Evolutionary conservation across 1,284 basidiomycete species (phyloP), one percentile per base, ranked within the genome.

Genomic region (Gymnopus androsaceus): DNA sequence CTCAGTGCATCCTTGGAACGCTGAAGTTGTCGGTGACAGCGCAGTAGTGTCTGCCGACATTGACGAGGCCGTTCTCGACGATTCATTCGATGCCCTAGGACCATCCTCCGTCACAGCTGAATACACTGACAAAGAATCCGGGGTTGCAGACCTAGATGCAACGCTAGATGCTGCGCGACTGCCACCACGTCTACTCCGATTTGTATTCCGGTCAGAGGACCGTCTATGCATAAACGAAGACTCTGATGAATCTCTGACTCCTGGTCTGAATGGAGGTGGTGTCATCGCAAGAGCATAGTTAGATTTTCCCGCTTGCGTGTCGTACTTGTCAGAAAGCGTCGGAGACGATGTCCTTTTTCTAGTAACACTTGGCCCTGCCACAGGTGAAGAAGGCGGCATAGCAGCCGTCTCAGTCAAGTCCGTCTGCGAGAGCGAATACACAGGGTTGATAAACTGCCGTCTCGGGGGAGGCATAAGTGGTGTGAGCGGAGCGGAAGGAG

Each of bases 11-110:
- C 86, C 30, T n/a, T 82, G 81, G 70, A 90, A 90, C 12, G 84
- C 85, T 23, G 87, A 89, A 14, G 78, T 82, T 1, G 87, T 86
- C 1, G 88, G 88, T 3, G 87, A 90, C 3, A 79, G 72, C 14
- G 76, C 49, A 27, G 51, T 50, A 19, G 17, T 28, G 3, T 15
- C 15, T 14, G 37, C 12, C 15, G 38, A 31, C 12, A 44, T 33
- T 30, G 42, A 31, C n/a, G 34, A 38, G n/a, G 14, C 17, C 23
- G 25, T 21, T 40, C 38, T 50, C 21, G 75, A 37, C 30, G 3
- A 23, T 36, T 25, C 11, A 7, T n/a, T 50, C 34, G 15, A 14
- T n/a, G n/a, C n/a, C n/a, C n/a, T 14, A n/a, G 17, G 34, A 7
- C 19, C 19, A 15, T 23, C 31, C 4, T 17, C 48, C 14, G 44